These are phyloP conservation scores for Penicillium soppii DNA, from an alignment of 495 filamentous ascomycete genomes.

Conservation along the genomic window DNA sequence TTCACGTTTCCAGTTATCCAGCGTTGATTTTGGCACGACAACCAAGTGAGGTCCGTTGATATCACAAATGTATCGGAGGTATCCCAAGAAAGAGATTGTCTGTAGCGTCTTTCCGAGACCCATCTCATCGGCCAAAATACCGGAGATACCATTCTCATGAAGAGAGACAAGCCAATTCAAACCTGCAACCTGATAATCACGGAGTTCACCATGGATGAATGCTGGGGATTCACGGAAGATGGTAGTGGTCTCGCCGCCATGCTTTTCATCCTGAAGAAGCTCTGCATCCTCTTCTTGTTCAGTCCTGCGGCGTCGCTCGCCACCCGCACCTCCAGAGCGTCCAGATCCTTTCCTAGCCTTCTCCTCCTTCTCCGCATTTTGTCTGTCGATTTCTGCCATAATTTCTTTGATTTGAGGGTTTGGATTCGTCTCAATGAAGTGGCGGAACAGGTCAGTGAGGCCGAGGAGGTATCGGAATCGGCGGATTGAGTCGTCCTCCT, in stretches of 20 bases:
- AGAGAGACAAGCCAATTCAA: conserved; percentile 98
- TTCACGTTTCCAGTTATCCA: conserved; percentile 98
- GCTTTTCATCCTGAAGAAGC: conserved; percentile 85
- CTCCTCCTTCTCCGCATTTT: conserved; percentile 72
- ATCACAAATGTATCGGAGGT: conserved; percentile 83
- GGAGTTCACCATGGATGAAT: conserved; percentile 84
- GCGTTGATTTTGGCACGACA: conserved; percentile 92
- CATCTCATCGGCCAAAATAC: conserved; percentile 98
- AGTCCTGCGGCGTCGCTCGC: conserved; percentile 77
- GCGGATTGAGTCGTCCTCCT: conserved; percentile 95
- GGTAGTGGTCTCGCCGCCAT: conserved; percentile 78
- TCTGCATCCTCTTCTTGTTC: conserved; percentile 99
- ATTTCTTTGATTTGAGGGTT: conserved; percentile 89
- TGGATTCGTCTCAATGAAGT: conserved; percentile 98
- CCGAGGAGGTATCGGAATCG: conserved; percentile 95
- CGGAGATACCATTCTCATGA: conserved; percentile 98
- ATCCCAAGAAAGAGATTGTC: conserved; percentile 88
- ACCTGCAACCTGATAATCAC: conserved; percentile 93
- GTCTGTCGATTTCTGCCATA: conserved; percentile 87
- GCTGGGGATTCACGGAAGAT: conserved; percentile 89
- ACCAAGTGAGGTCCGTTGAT: conserved; percentile 93
- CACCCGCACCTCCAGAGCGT: conserved; percentile 82
- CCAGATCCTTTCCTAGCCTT: conserved; percentile 69
- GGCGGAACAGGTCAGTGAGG: conserved; percentile 94
- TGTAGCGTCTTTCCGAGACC: conserved; percentile 93